These are phyloP conservation scores for Magnaporthiopsis poae DNA, from an alignment of 2,329 filamentous ascomycete species.

Conservation along the genomic window DNA sequence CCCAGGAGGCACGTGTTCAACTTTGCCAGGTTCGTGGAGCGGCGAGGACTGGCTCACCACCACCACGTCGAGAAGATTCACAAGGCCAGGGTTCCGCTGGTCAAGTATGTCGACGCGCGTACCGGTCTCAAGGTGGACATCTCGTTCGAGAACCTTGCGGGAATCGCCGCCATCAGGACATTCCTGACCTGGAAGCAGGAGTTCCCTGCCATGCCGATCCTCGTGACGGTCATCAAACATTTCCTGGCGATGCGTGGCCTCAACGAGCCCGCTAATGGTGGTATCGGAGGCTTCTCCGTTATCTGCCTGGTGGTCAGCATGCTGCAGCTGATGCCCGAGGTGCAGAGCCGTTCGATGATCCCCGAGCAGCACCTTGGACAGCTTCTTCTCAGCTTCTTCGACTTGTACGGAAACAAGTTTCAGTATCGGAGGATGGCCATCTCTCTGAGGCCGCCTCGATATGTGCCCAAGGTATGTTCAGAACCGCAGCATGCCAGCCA, in stretches of 20 bases:
- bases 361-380: conserved; percentile 64
- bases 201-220: conserved; percentile 74
- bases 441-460: conserved; percentile 61
- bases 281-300: conserved; percentile 85
- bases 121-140: conserved; percentile 82
- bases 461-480: conserved; percentile 61
- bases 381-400: conserved; percentile 76
- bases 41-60: conserved; percentile 45
- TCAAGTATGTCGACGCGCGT: conserved; percentile 74
- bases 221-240: conserved; percentile 86
- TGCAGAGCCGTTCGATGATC: conserved; percentile 50
- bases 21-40: conserved; percentile 51
- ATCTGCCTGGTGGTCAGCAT: conserved; percentile 89
- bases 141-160: conserved; percentile 85
- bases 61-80: conserved; percentile 58
- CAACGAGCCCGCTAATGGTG: conserved; percentile 84
- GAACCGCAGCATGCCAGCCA: background rate
- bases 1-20: conserved; percentile 49
- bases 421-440: conserved; percentile 63
- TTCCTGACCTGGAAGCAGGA: conserved; percentile 69
- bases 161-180: conserved; percentile 68
- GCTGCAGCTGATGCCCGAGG: conserved; percentile 66
- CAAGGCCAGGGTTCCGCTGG: conserved; percentile 74
- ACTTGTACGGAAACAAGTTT: conserved; percentile 79
- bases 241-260: conserved; percentile 79